A percentile compares a stretch with the other conserved stretches of the same genome.
Evolutionary conservation across 2,329 filamentous ascomycete genomes (phyloP).

Genomic region (Tolypocladium tundrense): DNA sequence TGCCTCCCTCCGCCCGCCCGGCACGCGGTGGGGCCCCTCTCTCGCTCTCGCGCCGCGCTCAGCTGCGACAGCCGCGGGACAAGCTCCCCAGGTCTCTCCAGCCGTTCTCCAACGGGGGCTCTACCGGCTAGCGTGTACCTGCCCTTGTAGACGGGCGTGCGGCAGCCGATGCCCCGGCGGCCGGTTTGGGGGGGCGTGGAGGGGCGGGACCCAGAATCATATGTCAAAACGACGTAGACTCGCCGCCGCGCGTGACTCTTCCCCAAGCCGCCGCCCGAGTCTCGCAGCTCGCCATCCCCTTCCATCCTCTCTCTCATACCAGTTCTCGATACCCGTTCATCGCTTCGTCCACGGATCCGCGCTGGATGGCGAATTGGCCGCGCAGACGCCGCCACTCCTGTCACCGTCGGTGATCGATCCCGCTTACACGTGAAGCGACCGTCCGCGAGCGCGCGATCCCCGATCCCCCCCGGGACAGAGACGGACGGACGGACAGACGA

Average conservation of each 20-base stretch:
- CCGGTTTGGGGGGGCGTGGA: no score
- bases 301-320: background rate
- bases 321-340: background rate
- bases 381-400: background rate
- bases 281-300: background rate
- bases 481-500: no score
- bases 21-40: background rate
- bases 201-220: constrained; percentile 1
- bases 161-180: background rate
- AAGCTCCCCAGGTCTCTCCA: no score
- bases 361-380: background rate
- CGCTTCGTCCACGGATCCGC: no score
- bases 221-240: constrained; percentile 2
- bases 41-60: background rate
- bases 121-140: no score
- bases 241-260: background rate
- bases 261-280: background rate
- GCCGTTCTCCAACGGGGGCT: no score
- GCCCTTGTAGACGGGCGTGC: no score
- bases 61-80: background rate
- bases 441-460: no score
- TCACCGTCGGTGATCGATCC: background rate
- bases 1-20: background rate
- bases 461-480: no score
- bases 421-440: background rate